Conservation (phyloP, 2,329 filamentous ascomycete species). For the Pseudocercospora macadamiae region DNA sequence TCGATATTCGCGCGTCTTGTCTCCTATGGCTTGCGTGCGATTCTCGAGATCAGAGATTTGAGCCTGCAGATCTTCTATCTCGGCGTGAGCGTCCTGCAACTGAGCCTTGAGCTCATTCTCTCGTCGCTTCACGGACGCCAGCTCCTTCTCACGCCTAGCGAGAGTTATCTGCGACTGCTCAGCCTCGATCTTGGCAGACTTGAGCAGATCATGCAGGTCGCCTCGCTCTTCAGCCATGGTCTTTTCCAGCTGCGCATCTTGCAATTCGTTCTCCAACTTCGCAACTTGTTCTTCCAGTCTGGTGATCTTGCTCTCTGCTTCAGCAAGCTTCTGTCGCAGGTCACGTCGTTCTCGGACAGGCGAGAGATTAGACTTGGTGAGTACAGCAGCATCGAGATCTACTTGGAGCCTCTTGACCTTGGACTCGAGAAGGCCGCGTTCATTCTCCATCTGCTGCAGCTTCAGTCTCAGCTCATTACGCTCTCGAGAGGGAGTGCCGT, state of each 20-base stretch:
- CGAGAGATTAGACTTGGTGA: slow-evolving; percentile 32
- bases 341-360: slow-evolving; percentile 40
- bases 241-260: slow-evolving; percentile 56
- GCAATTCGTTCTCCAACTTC: slow-evolving; percentile 61
- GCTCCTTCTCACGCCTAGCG: slow-evolving; percentile 67
- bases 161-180: slow-evolving; percentile 69
- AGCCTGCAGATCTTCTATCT: slow-evolving; percentile 53
- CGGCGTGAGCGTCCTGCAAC: slow-evolving; percentile 60
- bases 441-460: slow-evolving; percentile 36
- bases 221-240: slow-evolving; percentile 59
- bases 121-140: slow-evolving; percentile 60
- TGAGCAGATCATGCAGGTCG: slow-evolving; percentile 63
- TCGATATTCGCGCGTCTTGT: slow-evolving; percentile 44
- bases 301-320: slow-evolving; percentile 39
- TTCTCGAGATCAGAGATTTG: slow-evolving; percentile 55
- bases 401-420: slow-evolving; percentile 40
- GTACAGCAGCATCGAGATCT: slow-evolving; percentile 38
- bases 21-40: slow-evolving; percentile 29
- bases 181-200: slow-evolving; percentile 60
- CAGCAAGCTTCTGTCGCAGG: slow-evolving; percentile 37
- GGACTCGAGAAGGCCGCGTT: slow-evolving; percentile 37
- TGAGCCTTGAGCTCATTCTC: slow-evolving; percentile 67
- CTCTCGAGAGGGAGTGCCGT: slow-evolving; percentile 40
- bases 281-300: slow-evolving; percentile 58
- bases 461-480: slow-evolving; percentile 39